Evolutionary conservation across 2,329 filamentous ascomycete species (phyloP).

Genomic region (Arthrobotrys megalospora): DNA sequence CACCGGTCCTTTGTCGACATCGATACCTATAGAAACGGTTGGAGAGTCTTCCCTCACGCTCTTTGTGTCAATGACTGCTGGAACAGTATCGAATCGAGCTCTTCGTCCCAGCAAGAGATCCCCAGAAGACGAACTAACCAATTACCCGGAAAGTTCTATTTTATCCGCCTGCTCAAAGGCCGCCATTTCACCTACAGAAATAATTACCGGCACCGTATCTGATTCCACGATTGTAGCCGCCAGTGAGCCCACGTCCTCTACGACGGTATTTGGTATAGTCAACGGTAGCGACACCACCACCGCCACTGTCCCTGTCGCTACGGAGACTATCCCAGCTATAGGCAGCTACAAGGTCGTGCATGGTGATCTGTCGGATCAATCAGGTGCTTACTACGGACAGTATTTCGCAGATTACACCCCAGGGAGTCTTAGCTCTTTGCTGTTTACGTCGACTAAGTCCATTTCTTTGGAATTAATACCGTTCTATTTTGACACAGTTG

Average conservation of each 20-base stretch:
- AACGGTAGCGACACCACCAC: neutral
- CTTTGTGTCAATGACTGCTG: neutral
- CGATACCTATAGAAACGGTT: neutral
- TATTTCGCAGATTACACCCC: neutral
- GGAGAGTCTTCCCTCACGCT: neutral
- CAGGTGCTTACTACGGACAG: conserved; percentile 1
- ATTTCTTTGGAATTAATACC: neutral
- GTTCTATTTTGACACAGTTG: neutral
- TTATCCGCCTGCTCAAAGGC: conserved; percentile 15
- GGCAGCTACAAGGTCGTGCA: neutral
- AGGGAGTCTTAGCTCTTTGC: neutral
- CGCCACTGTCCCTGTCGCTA: neutral
- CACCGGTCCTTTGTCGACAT: neutral
- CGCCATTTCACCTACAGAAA: neutral
- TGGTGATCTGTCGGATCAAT: neutral
- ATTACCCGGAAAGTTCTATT: conserved; percentile 9
- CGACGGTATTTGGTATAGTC: neutral
- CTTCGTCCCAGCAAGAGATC: neutral
- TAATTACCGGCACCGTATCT: neutral
- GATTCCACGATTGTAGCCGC: neutral
- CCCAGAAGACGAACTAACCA: neutral
- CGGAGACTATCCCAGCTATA: neutral
- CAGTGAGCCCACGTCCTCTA: neutral
- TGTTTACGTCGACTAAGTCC: neutral
- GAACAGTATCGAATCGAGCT: neutral